Conservation (phyloP, 441 rosid genomes). For the Adansonia madagascariensis region DNA sequence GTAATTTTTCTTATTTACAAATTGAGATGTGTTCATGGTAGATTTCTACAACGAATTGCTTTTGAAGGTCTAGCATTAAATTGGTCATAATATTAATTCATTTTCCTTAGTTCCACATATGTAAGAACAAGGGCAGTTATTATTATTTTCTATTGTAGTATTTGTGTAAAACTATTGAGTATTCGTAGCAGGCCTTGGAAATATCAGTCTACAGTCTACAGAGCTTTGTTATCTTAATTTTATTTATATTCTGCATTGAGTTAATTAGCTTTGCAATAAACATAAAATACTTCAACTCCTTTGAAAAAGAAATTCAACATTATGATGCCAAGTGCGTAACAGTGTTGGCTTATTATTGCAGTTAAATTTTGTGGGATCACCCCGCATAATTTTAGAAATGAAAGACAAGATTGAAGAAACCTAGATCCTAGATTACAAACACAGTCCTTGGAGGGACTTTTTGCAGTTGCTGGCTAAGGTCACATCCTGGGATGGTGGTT, state of each 20-base stretch:
- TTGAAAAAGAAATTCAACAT: background rate
- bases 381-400: background rate
- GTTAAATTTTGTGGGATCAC: background rate
- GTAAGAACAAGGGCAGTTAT: background rate
- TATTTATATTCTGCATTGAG: background rate
- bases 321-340: background rate
- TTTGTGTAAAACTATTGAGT: background rate
- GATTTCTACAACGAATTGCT: background rate
- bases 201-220: background rate
- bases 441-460: background rate
- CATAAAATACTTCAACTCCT: background rate
- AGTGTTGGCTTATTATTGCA: background rate
- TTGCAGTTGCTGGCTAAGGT: background rate
- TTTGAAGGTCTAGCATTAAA: background rate
- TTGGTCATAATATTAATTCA: background rate
- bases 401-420: background rate
- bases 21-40: background rate
- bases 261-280: conserved; percentile 15
- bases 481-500: background rate
- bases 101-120: background rate
- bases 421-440: background rate
- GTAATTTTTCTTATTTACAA: background rate
- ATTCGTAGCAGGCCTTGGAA: background rate
- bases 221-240: conserved; percentile 1
- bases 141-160: background rate